These are phyloP conservation scores for Saccharomycopsis sp. DNA, from an alignment of 805 yeast genomes.

Conservation along the genomic window DNA sequence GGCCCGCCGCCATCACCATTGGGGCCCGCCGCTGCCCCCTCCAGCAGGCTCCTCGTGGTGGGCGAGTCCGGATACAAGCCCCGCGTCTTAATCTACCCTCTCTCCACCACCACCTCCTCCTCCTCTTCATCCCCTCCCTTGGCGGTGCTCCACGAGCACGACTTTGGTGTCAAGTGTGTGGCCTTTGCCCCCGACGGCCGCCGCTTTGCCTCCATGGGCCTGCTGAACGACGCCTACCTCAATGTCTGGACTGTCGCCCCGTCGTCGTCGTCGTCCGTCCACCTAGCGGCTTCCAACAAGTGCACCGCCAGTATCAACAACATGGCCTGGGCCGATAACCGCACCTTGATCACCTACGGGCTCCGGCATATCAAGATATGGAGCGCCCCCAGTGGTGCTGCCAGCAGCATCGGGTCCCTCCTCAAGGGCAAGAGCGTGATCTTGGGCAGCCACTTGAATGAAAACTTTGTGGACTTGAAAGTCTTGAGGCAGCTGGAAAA, in stretches of 20 bases:
- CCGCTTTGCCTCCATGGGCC: constrained; percentile 51
- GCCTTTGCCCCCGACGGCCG: constrained; percentile 52
- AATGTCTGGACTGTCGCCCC: constrained; percentile 49
- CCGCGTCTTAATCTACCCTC: constrained; percentile 48
- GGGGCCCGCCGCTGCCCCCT: constrained; percentile 52
- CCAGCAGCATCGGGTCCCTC: constrained; percentile 23
- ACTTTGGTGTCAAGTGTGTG: constrained; percentile 50
- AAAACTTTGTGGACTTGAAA: constrained; percentile 39
- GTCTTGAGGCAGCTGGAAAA: constrained; percentile 24
- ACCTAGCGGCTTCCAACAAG: constrained; percentile 46
- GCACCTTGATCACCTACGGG: constrained; percentile 47
- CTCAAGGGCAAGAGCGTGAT: constrained; percentile 54
- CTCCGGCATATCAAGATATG: constrained; percentile 54
- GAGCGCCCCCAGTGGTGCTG: constrained; percentile 26
- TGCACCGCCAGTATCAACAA: constrained; percentile 53
- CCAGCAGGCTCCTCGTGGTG: constrained; percentile 46
- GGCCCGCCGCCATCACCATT: no score
- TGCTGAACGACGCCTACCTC: constrained; percentile 60
- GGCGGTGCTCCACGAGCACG: constrained; percentile 49
- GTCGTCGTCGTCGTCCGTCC: no score
- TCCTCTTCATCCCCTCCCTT: no score
- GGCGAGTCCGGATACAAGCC: constrained; percentile 71
- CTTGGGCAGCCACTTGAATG: constrained; percentile 39
- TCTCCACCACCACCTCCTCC: constrained; percentile 39
- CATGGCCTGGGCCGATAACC: constrained; percentile 45